These are phyloP conservation scores for Pleurotus eryngii DNA, from an alignment of 768 basidiomycete species.

Conservation along the genomic window DNA sequence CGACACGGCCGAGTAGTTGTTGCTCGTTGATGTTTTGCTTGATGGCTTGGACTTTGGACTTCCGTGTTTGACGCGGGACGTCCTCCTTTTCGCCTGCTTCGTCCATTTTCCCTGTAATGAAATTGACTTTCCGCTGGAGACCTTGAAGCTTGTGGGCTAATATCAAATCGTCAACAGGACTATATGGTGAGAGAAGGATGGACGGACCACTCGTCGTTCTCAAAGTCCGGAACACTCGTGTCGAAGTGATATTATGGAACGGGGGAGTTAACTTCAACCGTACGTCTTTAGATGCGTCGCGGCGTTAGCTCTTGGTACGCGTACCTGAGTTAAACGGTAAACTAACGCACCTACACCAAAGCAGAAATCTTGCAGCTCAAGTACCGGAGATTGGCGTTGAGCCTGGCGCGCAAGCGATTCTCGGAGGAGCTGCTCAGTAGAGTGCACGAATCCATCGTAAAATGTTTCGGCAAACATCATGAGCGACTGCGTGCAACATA, in stretches of 20 bases:
- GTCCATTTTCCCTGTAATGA: no score
- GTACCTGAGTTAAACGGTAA: background rate
- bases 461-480: background rate
- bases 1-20: no score
- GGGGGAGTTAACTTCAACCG: background rate
- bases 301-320: background rate
- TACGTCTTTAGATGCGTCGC: background rate
- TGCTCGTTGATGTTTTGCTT: no score
- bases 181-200: no score
- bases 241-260: background rate
- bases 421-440: background rate
- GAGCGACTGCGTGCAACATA: background rate
- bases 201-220: no score
- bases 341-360: background rate
- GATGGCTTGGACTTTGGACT: no score
- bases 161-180: no score
- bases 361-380: background rate
- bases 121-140: no score
- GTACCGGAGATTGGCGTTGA: background rate
- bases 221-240: background rate
- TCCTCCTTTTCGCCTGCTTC: no score
- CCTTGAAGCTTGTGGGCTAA: no score
- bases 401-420: background rate
- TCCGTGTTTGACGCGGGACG: no score
- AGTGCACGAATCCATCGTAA: background rate